Conservation (phyloP, 805 yeast genomes). For the Yueomyces sp. region DNA sequence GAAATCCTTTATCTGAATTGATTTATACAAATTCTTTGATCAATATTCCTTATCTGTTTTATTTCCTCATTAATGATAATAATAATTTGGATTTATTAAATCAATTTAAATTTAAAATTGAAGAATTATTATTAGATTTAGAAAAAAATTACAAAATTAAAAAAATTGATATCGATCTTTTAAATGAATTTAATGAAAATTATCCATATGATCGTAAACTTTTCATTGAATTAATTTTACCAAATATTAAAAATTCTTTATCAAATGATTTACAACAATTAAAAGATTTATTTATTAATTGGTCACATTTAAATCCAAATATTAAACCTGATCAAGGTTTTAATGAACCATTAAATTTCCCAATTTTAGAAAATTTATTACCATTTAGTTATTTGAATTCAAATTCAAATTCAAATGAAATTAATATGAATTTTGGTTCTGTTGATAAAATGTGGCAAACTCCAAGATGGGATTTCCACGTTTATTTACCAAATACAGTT, state of each 20-base stretch:
- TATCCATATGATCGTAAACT: slow-evolving; percentile 39
- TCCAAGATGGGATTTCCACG: slow-evolving; percentile 49
- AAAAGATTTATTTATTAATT: slow-evolving; percentile 26
- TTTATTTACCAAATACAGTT: slow-evolving; percentile 36
- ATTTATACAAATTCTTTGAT: slow-evolving; percentile 48
- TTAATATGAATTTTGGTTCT: slow-evolving; percentile 22
- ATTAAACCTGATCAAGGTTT: slow-evolving; percentile 22
- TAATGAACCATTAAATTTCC: slow-evolving; percentile 13
- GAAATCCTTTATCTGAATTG: slow-evolving; percentile 55
- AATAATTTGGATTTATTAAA: slow-evolving; percentile 11
- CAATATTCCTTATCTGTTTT: slow-evolving; percentile 51
- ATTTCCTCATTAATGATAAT: slow-evolving; percentile 25
- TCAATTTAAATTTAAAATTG: slow-evolving; percentile 16
- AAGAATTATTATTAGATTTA: slow-evolving; percentile 35
- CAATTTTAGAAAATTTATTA: slow-evolving; percentile 25
- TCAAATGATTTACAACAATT: slow-evolving; percentile 31
- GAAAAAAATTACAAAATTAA: slow-evolving; percentile 14
- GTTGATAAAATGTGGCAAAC: slow-evolving; percentile 56
- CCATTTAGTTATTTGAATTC: slow-evolving; percentile 22
- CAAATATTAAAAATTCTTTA: slow-evolving; percentile 31
- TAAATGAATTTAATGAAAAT: slow-evolving; percentile 16
- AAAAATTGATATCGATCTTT: slow-evolving; percentile 9
- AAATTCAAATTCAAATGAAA: slow-evolving; percentile 7
- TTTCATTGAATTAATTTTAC: slow-evolving; percentile 36
- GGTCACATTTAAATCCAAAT: slow-evolving; percentile 23